A percentile compares a stretch with the other conserved stretches of the same genome.
Conservation (phyloP, 78 protist genomes). For the Chrysochromulina tobinii region DNA sequence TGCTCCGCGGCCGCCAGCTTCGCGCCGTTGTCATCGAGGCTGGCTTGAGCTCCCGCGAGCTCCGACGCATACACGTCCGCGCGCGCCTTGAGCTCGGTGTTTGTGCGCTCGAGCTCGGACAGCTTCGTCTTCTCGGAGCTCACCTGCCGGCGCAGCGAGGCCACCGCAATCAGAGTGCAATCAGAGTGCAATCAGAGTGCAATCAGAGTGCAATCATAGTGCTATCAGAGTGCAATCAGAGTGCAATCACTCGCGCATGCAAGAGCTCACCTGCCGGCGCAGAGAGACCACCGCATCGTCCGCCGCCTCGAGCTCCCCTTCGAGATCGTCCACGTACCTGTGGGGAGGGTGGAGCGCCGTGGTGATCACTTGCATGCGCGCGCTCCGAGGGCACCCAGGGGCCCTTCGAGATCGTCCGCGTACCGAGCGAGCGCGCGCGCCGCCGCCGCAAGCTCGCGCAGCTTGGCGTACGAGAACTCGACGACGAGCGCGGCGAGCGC, state of each 20-base stretch:
- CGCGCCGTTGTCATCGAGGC: neutral
- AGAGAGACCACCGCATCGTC: neutral
- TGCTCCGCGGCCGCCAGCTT: neutral
- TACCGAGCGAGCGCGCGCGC: slow-evolving; percentile 24
- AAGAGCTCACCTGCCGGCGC: neutral
- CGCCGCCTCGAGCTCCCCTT: slow-evolving; percentile 11
- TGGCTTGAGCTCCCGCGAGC: neutral
- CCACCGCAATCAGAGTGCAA: too few species aligned
- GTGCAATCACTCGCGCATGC: too few species aligned
- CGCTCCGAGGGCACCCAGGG: too few species aligned
- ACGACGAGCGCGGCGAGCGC: neutral
- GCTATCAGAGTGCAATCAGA: too few species aligned
- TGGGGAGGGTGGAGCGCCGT: too few species aligned
- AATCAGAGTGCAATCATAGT: too few species aligned
- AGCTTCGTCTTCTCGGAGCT: neutral
- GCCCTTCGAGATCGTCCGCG: neutral
- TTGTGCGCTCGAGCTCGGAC: too few species aligned
- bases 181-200: too few species aligned
- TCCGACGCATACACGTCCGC: neutral
- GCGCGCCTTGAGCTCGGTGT: too few species aligned
- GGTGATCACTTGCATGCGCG: too few species aligned
- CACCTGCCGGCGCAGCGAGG: neutral
- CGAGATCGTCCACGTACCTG: neutral
- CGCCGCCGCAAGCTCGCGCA: neutral
- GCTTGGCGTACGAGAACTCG: neutral